phyloP scores from a whole-genome alignment of 1,284 basidiomycete species.

The Laetiporus sulphureus region DNA sequence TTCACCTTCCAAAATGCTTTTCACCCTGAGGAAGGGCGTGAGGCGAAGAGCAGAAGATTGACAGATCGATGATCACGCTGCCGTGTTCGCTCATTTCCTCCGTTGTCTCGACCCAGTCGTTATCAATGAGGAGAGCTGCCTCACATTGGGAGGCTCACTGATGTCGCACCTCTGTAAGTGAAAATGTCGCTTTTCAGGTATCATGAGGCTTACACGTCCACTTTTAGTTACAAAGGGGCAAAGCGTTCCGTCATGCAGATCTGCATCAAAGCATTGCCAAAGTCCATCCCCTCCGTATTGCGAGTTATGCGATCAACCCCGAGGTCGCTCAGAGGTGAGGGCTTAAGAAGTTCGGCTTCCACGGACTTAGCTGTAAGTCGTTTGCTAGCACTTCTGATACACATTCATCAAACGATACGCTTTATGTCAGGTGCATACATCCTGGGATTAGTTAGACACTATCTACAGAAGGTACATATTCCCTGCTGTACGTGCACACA shows the following conservation, averaged over 20 bases:
- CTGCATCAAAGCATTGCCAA: conserved; percentile 57
- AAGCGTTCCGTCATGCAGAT: conserved; percentile 56
- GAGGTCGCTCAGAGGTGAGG: conserved; percentile 54
- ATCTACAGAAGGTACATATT: too few species aligned
- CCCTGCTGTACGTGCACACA: too few species aligned
- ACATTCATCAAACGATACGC: too few species aligned
- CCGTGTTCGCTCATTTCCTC: conserved; percentile 63
- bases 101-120: conserved; percentile 54
- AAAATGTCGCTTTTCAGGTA: too few species aligned
- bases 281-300: conserved; percentile 61
- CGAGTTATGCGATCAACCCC: conserved; percentile 72
- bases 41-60: too few species aligned
- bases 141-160: conserved; percentile 69
- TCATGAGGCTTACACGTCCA: too few species aligned
- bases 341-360: conserved; percentile 84
- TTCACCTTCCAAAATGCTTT: conserved; percentile 35
- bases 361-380: conserved; percentile 70
- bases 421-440: too few species aligned
- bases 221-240: conserved; percentile 51
- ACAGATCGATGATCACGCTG: conserved; percentile 53
- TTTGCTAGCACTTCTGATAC: too few species aligned
- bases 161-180: conserved; percentile 74
- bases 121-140: conserved; percentile 55
- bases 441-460: too few species aligned
- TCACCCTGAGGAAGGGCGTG: conserved; percentile 20